phyloP scores from a whole-genome alignment of 2,329 filamentous ascomycete genomes.

The Cladosporium cucumerinum region DNA sequence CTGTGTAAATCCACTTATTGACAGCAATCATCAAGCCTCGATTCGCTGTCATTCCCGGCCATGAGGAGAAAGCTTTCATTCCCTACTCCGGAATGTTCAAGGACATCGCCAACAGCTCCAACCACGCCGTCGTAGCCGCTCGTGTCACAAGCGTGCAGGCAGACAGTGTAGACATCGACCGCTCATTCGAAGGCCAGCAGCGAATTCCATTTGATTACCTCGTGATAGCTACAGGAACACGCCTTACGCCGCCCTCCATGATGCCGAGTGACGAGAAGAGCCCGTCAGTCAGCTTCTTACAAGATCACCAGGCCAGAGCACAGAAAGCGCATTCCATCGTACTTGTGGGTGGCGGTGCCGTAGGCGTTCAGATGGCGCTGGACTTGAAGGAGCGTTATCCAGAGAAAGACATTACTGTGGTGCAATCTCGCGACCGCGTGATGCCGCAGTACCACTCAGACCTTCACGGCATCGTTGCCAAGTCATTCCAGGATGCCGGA shows the following conservation, averaged over 20 bases:
- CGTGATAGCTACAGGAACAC: conserved; percentile 21
- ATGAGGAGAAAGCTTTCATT: conserved; percentile 25
- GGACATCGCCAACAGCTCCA: background rate
- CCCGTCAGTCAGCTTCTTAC: background rate
- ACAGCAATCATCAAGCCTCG: conserved; percentile 18
- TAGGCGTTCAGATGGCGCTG: conserved; percentile 59
- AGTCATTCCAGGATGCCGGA: conserved; percentile 46
- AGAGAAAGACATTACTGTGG: conserved; percentile 54
- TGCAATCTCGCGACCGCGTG: conserved; percentile 55
- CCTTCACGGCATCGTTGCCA: conserved; percentile 39
- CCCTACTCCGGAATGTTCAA: conserved; percentile 22
- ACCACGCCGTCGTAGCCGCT: conserved; percentile 18
- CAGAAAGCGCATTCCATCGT: background rate
- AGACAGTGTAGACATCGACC: conserved; percentile 19
- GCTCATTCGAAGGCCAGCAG: conserved; percentile 19
- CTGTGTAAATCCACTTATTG: background rate
- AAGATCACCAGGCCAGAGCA: background rate
- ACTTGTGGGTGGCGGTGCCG: conserved; percentile 55
- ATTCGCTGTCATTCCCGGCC: conserved; percentile 22
- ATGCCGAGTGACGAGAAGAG: background rate
- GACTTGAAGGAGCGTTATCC: conserved; percentile 58
- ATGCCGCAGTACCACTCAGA: conserved; percentile 51
- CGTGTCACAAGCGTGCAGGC: conserved; percentile 20
- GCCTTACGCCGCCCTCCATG: background rate
- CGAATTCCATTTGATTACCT: conserved; percentile 24